Conservation (phyloP, 1,139 yeast species). For the Yamadazyma pseudoaaseri region DNA sequence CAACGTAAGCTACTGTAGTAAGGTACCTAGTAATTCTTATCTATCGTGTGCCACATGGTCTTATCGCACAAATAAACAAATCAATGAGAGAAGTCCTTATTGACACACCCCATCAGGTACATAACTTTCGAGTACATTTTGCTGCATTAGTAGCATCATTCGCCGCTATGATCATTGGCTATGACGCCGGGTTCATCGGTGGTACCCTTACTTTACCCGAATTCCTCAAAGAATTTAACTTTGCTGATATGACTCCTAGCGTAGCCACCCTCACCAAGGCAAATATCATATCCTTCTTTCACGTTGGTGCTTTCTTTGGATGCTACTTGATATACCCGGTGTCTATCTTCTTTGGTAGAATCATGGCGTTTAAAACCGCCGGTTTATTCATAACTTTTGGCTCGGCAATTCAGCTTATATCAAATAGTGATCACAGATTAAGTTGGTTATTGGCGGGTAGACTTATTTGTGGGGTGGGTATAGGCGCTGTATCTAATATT, state of each 20-base stretch:
- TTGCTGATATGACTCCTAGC: conserved; percentile 17
- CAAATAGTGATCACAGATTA: conserved; percentile 9
- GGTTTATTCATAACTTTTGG: conserved; percentile 43
- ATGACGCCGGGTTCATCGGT: conserved; percentile 36
- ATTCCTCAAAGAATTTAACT: conserved; percentile 26
- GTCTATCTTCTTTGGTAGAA: conserved; percentile 27
- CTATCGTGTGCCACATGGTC: too few relatives aligned
- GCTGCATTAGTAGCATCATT: conserved; percentile 16
- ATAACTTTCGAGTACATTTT: conserved; percentile 10
- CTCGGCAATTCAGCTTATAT: conserved; percentile 28
- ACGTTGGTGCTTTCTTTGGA: conserved; percentile 37
- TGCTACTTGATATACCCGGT: conserved; percentile 28
- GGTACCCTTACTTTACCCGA: conserved; percentile 29
- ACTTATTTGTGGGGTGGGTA: conserved; percentile 33
- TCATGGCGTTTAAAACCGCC: conserved; percentile 24
- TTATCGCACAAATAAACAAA: too few relatives aligned
- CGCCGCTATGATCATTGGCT: conserved; percentile 35
- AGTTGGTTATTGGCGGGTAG: conserved; percentile 22
- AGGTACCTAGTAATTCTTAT: too few relatives aligned
- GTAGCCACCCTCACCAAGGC: conserved; percentile 19
- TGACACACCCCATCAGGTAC: conserved; percentile 2
- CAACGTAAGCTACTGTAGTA: neutral
- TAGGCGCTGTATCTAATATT: conserved; percentile 34
- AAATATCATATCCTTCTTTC: conserved; percentile 35
- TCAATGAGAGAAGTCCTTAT: conserved; percentile 6